Evolutionary conservation across 1,139 yeast species (phyloP).

Genomic region (Lodderomyces metapsilosis): DNA sequence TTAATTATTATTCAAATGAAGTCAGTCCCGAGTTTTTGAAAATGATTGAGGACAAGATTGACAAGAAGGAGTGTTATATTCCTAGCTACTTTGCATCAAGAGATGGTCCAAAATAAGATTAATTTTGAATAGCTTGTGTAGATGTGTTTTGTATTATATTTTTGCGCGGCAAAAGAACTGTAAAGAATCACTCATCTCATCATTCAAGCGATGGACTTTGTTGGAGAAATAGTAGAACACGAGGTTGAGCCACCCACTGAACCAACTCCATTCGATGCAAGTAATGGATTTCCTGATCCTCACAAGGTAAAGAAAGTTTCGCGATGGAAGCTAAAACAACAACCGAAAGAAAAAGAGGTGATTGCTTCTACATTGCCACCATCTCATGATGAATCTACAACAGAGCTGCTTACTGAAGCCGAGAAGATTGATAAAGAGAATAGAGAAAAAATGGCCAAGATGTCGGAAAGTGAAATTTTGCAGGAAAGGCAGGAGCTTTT

Average conservation of each 20-base stretch:
- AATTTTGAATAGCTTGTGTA: background rate
- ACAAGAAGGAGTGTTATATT: constrained; percentile 7
- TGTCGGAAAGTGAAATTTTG: constrained; percentile 67
- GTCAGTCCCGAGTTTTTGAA: constrained; percentile 21
- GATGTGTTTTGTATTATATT: background rate
- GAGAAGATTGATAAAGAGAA: constrained; percentile 80
- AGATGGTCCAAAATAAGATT: background rate
- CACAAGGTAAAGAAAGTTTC: constrained; percentile 24
- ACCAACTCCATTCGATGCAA: constrained; percentile 15
- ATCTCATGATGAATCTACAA: constrained; percentile 3
- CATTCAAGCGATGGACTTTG: constrained; percentile 53
- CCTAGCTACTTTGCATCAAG: constrained; percentile 10
- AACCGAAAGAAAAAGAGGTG: constrained; percentile 6
- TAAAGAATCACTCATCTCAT: background rate
- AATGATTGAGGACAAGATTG: constrained; percentile 21
- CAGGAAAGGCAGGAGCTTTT: constrained; percentile 67
- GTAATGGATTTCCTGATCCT: constrained; percentile 46
- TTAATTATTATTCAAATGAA: constrained; percentile 13
- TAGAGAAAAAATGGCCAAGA: constrained; percentile 54
- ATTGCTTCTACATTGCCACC: constrained; percentile 1
- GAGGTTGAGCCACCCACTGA: constrained; percentile 42
- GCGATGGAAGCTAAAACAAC: constrained; percentile 22
- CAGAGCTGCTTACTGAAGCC: constrained; percentile 39
- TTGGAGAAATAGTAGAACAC: constrained; percentile 76
- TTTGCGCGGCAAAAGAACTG: background rate